Percentiles rank a stretch among this genome's conserved stretches.
These are phyloP conservation scores for Enteropsectra breve DNA, from an alignment of 371 early-diverging fungal species.

Conservation along the genomic window DNA sequence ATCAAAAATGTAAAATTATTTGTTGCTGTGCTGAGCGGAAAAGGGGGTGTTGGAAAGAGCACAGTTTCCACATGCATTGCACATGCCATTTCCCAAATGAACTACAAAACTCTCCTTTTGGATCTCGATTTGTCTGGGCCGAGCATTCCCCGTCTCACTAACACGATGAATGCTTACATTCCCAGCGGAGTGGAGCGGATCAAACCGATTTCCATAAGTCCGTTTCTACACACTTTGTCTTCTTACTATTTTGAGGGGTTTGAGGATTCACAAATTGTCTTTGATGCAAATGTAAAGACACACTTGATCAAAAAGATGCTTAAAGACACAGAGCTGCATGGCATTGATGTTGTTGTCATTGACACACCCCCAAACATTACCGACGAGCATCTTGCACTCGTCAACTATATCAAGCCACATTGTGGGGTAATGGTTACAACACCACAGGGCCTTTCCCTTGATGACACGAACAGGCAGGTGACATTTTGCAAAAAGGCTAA, in stretches of 20 bases:
- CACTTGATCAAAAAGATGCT: slow-evolving; percentile 32
- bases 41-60: slow-evolving; percentile 84
- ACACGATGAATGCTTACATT: slow-evolving; percentile 36
- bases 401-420: slow-evolving; percentile 35
- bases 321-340: slow-evolving; percentile 16
- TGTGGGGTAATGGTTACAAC: slow-evolving; percentile 55
- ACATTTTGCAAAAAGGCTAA: slow-evolving; percentile 55
- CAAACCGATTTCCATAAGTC: slow-evolving; percentile 35
- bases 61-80: slow-evolving; percentile 64
- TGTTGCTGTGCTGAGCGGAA: slow-evolving; percentile 83
- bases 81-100: not conserved
- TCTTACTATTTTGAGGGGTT: slow-evolving; percentile 20
- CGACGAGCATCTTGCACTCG: slow-evolving; percentile 57
- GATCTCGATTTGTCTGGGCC: slow-evolving; percentile 60
- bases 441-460: slow-evolving; percentile 51
- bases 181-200: slow-evolving; percentile 17
- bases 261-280: not conserved
- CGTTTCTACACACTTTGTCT: slow-evolving; percentile 28
- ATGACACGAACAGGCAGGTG: slow-evolving; percentile 55
- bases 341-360: slow-evolving; percentile 49
- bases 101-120: slow-evolving; percentile 32
- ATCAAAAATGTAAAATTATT: slow-evolving; percentile 65
- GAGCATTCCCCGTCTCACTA: slow-evolving; percentile 49
- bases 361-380: slow-evolving; percentile 61
- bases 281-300: slow-evolving; percentile 25